Percentiles rank a stretch among this genome's conserved stretches.
Evolutionary conservation across 1,284 basidiomycete genomes (phyloP).

Genomic region (Peniophora sp.): DNA sequence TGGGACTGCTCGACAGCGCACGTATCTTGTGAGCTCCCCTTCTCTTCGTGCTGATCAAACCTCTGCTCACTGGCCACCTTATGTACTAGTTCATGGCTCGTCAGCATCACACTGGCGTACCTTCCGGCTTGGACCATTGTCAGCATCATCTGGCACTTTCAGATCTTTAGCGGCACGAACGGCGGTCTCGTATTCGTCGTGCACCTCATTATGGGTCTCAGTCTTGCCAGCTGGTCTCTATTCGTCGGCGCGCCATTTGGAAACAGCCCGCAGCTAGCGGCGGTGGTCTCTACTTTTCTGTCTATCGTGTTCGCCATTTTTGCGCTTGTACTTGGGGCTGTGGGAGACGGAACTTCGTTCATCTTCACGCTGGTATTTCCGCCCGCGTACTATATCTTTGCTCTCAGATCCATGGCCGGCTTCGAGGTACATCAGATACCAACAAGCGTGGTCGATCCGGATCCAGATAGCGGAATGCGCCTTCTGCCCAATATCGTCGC

Average conservation of each 20-base stretch:
- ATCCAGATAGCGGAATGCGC: slow-evolving; percentile 50
- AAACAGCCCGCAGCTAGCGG: slow-evolving; percentile 67
- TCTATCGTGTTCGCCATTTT: slow-evolving; percentile 61
- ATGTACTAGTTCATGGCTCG: slow-evolving; percentile 56
- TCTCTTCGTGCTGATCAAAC: not conserved
- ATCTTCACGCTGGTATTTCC: slow-evolving; percentile 69
- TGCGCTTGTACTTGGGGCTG: slow-evolving; percentile 47
- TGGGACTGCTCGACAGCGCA: slow-evolving; percentile 64
- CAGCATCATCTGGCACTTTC: slow-evolving; percentile 52
- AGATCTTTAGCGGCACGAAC: slow-evolving; percentile 58
- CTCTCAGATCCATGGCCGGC: slow-evolving; percentile 56
- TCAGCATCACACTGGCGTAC: slow-evolving; percentile 46
- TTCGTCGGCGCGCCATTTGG: slow-evolving; percentile 63
- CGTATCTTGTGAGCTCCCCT: slow-evolving; percentile 41
- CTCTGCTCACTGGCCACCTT: slow-evolving; percentile 2
- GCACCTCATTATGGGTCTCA: slow-evolving; percentile 61
- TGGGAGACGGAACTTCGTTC: slow-evolving; percentile 40
- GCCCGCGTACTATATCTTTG: slow-evolving; percentile 67
- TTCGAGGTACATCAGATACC: slow-evolving; percentile 52
- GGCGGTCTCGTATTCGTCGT: slow-evolving; percentile 54
- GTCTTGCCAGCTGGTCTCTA: slow-evolving; percentile 63
- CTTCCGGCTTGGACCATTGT: slow-evolving; percentile 63
- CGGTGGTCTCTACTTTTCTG: slow-evolving; percentile 58
- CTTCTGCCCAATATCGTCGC: slow-evolving; percentile 58
- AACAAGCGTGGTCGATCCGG: slow-evolving; percentile 43